phyloP scores from a whole-genome alignment of 2,329 filamentous ascomycete genomes.

The Escovopsis sp. region DNA sequence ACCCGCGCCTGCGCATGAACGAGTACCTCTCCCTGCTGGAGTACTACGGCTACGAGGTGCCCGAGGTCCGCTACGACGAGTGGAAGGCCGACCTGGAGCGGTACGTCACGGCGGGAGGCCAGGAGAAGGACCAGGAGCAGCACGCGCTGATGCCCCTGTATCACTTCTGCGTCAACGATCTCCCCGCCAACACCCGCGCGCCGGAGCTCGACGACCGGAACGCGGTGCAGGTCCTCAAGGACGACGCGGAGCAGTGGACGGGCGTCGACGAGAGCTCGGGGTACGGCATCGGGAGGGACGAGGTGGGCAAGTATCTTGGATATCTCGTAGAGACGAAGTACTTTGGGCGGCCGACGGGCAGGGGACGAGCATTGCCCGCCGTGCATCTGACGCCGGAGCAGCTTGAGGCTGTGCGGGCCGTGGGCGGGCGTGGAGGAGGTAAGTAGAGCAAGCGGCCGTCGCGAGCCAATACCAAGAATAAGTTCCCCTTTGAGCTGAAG shows the following conservation, averaged over 20 bases:
- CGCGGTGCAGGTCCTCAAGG: conserved; percentile 46
- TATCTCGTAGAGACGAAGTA: conserved; percentile 17
- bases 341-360: conserved; percentile 14
- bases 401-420: conserved; percentile 9
- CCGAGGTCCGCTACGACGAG: conserved; percentile 54
- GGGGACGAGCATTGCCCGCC: conserved; percentile 12
- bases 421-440: conserved; percentile 12
- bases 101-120: conserved; percentile 12
- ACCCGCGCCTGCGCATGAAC: conserved; percentile 65
- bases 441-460: conserved; percentile 1
- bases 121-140: conserved; percentile 15
- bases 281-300: conserved; percentile 13
- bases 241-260: conserved; percentile 45
- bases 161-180: conserved; percentile 54
- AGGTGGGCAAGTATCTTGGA: conserved; percentile 14
- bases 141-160: conserved; percentile 43
- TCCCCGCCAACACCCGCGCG: conserved; percentile 52
- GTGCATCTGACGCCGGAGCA: conserved; percentile 9
- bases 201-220: conserved; percentile 53
- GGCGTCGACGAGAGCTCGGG: conserved; percentile 40
- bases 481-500: no score
- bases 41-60: conserved; percentile 58
- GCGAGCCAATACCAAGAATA: no score
- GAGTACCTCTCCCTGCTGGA: conserved; percentile 57
- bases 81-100: conserved; percentile 17